Percentiles rank a stretch among this genome's conserved stretches.
These are phyloP conservation scores for Trichoderma oligosporum DNA, from an alignment of 2,329 filamentous ascomycete species.

Conservation along the genomic window DNA sequence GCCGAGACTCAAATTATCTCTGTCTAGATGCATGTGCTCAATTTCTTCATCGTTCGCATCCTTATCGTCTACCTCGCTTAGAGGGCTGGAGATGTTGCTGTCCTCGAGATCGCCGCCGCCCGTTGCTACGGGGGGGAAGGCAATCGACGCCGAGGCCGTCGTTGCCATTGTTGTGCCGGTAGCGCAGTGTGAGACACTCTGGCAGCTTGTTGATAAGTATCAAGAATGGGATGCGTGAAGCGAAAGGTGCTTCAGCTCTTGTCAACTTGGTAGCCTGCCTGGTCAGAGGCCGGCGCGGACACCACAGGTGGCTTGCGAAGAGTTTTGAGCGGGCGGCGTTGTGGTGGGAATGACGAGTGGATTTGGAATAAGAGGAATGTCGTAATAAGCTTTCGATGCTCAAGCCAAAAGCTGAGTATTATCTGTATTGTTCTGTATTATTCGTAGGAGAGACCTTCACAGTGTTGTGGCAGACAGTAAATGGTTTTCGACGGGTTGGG, in stretches of 20 bases:
- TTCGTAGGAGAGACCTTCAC: slow-evolving; percentile 8
- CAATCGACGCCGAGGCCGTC: slow-evolving; percentile 47
- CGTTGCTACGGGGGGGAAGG: slow-evolving; percentile 42
- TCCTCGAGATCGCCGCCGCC: slow-evolving; percentile 51
- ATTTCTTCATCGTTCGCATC: slow-evolving; percentile 66
- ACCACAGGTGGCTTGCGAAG: slow-evolving; percentile 13
- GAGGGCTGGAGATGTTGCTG: slow-evolving; percentile 78
- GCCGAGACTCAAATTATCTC: slow-evolving; percentile 30
- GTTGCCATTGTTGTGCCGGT: slow-evolving; percentile 46
- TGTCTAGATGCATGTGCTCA: slow-evolving; percentile 52
- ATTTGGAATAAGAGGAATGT: background rate
- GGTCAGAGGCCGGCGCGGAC: slow-evolving; percentile 16
- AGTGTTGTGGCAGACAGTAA: slow-evolving; percentile 8
- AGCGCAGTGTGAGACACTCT: slow-evolving; percentile 22
- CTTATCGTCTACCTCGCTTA: slow-evolving; percentile 86
- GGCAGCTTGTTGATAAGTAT: slow-evolving; percentile 4
- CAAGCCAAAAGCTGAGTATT: background rate
- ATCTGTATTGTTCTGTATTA: background rate
- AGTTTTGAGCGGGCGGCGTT: slow-evolving; percentile 11
- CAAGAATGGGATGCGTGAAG: background rate
- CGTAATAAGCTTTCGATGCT: background rate
- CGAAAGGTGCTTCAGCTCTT: slow-evolving; percentile 7
- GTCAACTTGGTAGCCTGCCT: background rate
- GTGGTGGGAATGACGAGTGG: slow-evolving; percentile 1
- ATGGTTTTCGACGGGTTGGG: slow-evolving; percentile 12